Base-by-base conservation (phyloP, 805 yeast genomes). In the Wickerhamomyces canadensis region DNA sequence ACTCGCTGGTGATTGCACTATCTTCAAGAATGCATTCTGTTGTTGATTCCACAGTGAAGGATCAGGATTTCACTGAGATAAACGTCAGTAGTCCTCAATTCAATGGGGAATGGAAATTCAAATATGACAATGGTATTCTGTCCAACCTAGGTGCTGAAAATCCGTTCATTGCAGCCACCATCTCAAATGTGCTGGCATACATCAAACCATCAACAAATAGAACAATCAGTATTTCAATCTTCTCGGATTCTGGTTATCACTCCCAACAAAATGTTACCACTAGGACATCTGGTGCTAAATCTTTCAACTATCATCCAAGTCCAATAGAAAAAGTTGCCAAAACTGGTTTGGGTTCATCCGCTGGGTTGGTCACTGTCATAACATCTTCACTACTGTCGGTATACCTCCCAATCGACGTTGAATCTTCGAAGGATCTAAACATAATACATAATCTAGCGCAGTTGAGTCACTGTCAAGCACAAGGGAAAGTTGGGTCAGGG, bases 301-400 rank as follows among this genome's bases (percentile, higher is more conserved):
- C 54, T 14, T 89, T 89, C 53, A 61, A 73, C 30, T 80, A 65
- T 56, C 96, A 91, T 56, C 38, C 58, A 0, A 42, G 55, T 18
- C 67, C 76, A 13, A 86, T 93, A 38, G 67, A 74, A 0, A 65
- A 82, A 25, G 95, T 88, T 6, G 78, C 96, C 3, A 93, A 93
- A 56, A 93, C 98, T 0, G 98, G 98, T 0, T 67, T 93, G 34
- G 98, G 98, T 1, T 87, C 96, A 11, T 87, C 96, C 23, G 98
- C 98, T 0, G 96, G 96, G 0, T 68, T 93, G 40, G 95, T 86
- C 3, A 74, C 94, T 1, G 89, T 84, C 2, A 67, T 89, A 3
- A 76, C 85, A 0, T 72, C 95, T 0, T 83, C 89, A 0, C 53
- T 93, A 32, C 55, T 80, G 7, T 65, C 81, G 5, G 62, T 66